These are phyloP conservation scores for Agaricales sp. DNA, from an alignment of 1,284 basidiomycete genomes.

Conservation along the genomic window DNA sequence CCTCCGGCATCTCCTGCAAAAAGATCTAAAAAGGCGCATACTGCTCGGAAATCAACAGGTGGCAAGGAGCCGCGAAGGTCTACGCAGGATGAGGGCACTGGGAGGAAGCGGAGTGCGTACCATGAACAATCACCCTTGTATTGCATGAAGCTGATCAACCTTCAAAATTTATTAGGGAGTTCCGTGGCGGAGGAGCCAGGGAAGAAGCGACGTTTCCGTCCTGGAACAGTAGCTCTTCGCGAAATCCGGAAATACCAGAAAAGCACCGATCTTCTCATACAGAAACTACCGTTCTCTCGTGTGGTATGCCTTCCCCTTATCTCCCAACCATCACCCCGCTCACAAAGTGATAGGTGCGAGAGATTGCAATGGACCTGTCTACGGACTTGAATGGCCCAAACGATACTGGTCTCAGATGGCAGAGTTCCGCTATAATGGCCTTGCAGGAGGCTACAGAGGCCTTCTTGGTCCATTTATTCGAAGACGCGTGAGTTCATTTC, in stretches of 20 bases:
- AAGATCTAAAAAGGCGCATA: constrained; percentile 37
- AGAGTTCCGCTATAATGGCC: constrained; percentile 82
- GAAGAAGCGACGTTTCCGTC: constrained; percentile 64
- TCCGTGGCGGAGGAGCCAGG: neutral
- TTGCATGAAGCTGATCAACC: too few species aligned
- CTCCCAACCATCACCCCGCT: constrained; percentile 7
- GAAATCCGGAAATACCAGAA: constrained; percentile 95
- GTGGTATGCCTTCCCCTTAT: constrained; percentile 60
- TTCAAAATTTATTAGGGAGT: constrained; percentile 13
- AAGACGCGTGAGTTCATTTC: constrained; percentile 75
- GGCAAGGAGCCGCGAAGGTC: constrained; percentile 32
- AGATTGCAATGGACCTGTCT: constrained; percentile 82
- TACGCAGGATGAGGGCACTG: constrained; percentile 9
- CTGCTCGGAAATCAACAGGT: constrained; percentile 71
- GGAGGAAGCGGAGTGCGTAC: constrained; percentile 13
- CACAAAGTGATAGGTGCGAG: constrained; percentile 59
- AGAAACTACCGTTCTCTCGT: constrained; percentile 86
- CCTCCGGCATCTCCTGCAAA: constrained; percentile 38
- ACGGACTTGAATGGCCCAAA: constrained; percentile 60
- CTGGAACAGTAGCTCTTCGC: constrained; percentile 80
- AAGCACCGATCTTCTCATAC: constrained; percentile 79
- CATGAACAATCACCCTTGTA: constrained; percentile 2
- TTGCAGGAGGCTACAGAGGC: constrained; percentile 94
- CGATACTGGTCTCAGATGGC: constrained; percentile 75
- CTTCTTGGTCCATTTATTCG: constrained; percentile 88